phyloP scores from a whole-genome alignment of 176 grass and related monocot species.

The Chloris gayana region DNA sequence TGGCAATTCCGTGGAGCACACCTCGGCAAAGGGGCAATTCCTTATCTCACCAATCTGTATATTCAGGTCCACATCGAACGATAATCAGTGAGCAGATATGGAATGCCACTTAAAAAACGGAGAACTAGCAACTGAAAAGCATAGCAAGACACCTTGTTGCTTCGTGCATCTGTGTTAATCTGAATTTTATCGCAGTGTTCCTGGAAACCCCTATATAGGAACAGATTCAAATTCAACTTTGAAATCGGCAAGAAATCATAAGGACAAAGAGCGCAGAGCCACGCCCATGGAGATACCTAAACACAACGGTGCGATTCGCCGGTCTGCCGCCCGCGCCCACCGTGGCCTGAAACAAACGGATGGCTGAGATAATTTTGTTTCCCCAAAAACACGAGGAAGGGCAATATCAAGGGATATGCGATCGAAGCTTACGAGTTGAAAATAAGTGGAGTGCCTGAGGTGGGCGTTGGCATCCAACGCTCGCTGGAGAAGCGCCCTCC shows the following conservation, averaged over 20 bases:
- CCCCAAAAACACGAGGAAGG: background rate
- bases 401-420: background rate
- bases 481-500: conserved; percentile 73
- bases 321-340: conserved; percentile 57
- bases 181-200: conserved; percentile 79
- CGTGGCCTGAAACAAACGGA: conserved; percentile 57
- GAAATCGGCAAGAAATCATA: background rate
- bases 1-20: conserved; percentile 20
- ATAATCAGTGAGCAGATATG: background rate
- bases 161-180: conserved; percentile 81
- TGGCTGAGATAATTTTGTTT: conserved; percentile 4
- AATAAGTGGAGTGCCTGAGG: conserved; percentile 79
- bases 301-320: conserved; percentile 88
- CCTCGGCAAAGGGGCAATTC: conserved; percentile 70
- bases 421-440: conserved; percentile 73
- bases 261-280: background rate
- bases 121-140: background rate
- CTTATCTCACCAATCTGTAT: conserved; percentile 71
- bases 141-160: conserved; percentile 55
- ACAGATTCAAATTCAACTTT: background rate
- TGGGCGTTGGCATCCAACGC: conserved; percentile 78
- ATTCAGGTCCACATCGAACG: conserved; percentile 12
- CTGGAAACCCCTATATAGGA: conserved; percentile 66
- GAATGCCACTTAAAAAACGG: background rate
- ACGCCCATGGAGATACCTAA: conserved; percentile 46